Base-by-base conservation (phyloP, 192 early-diverging fungal species). In the Geranomyces variabilis region DNA sequence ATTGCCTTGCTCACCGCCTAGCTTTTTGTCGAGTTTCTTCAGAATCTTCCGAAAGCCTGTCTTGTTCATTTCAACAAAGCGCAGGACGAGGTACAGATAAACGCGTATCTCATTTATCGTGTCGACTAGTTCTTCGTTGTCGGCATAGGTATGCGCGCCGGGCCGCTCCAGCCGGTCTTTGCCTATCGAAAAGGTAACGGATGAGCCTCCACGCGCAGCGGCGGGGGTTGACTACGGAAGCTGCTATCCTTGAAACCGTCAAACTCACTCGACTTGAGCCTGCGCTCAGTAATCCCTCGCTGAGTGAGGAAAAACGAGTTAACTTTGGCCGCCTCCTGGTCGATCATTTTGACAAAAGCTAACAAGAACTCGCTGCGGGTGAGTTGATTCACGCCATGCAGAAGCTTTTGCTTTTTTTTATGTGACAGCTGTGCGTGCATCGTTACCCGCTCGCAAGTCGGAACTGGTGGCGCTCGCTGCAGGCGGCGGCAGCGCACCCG, bases 11-110 rank as follows among this genome's bases (percentile, higher is more conserved):
- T 55, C 29, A 31, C 1, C 5, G 43, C 13, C 51, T 3, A 73
- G 46, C 28, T 66, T 56, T 22, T 73, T 73, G 64, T 73, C 71
- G 43, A n/a, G 66, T 66, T 75, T 75, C 51, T 75, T 75, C 29
- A 69, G 15, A 44, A 75, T 75, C 60, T 75, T 75, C 15, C 73
- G 65, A 53, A 69, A 67, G 4, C 66, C 73, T 7, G 65, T 75
- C 21, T 48, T 33, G 41, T 75, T 75, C 66, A 69, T 75, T 49
- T 75, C 73, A 13, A 49, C 30, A 31, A 53, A 75, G n/a, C 73
- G 33, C 15, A 75, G 29, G n/a, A 69, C 60, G 14, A 75, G 57
- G 47, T 75, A 69, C 5, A 75, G 65, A 5, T 69, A 57, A 13
- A 69, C 60, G 13, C 66, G 15, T 28, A 69, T 75, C 45, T 75